phyloP scores from a whole-genome alignment of 257 asterid species.

The Capsicum rhomboideum region DNA sequence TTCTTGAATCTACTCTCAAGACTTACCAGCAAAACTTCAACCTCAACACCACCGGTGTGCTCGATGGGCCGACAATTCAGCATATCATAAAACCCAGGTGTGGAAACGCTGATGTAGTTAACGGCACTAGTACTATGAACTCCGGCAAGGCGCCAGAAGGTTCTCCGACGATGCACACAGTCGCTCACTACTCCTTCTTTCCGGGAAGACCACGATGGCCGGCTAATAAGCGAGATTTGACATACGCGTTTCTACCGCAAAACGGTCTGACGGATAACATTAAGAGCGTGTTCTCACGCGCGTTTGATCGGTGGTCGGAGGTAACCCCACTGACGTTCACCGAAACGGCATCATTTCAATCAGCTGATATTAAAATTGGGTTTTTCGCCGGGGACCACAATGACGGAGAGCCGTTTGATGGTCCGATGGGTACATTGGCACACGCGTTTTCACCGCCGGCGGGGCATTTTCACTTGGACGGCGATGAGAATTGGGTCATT shows the following conservation, averaged over 20 bases:
- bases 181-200: conserved; percentile 64
- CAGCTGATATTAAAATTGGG: conserved; percentile 58
- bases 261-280: conserved; percentile 29
- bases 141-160: conserved; percentile 19
- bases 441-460: conserved; percentile 87
- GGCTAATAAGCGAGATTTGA: conserved; percentile 20
- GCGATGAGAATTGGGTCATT: conserved; percentile 74
- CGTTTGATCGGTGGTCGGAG: conserved; percentile 86
- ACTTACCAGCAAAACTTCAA: conserved; percentile 69
- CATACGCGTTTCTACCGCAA: conserved; percentile 52
- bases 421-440: conserved; percentile 71
- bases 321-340: conserved; percentile 55
- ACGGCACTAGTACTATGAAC: conserved; percentile 58
- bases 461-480: conserved; percentile 66
- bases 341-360: conserved; percentile 27
- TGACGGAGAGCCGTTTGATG: conserved; percentile 91
- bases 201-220: conserved; percentile 80
- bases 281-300: conserved; percentile 37
- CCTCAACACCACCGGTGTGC: conserved; percentile 53
- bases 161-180: conserved; percentile 27
- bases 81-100: conserved; percentile 57
- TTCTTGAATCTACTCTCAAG: conserved; percentile 45
- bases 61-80: conserved; percentile 39
- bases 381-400: conserved; percentile 70
- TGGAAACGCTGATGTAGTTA: conserved; percentile 68